Percentiles rank a stretch among this genome's conserved stretches.
Evolutionary conservation across 257 asterid species (phyloP).

Genomic region (Forsythia viridissima): DNA sequence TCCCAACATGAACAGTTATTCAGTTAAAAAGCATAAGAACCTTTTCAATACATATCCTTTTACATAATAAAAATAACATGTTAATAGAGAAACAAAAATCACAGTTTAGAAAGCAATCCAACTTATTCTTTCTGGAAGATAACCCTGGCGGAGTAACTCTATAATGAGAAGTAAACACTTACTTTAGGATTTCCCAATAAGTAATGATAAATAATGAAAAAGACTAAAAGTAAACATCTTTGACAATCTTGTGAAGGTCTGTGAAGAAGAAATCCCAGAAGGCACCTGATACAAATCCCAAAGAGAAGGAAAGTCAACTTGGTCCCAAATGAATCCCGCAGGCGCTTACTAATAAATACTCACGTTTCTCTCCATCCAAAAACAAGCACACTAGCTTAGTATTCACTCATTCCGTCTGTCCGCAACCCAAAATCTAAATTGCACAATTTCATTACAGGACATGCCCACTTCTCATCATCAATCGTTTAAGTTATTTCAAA

Average conservation of each 20-base stretch:
- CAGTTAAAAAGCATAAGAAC: background rate
- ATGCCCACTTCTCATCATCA: conserved; percentile 4
- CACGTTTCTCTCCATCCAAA: background rate
- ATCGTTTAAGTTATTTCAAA: background rate
- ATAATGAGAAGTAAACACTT: no score
- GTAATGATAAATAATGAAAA: background rate
- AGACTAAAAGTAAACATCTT: background rate
- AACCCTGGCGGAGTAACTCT: no score
- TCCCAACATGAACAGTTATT: background rate
- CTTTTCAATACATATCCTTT: background rate
- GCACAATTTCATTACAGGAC: background rate
- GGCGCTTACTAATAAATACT: background rate
- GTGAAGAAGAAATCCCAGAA: background rate
- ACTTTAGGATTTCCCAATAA: background rate
- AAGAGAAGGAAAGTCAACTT: background rate
- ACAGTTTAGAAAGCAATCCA: background rate
- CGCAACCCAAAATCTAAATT: background rate
- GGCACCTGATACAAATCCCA: background rate
- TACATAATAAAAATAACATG: background rate
- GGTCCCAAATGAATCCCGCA: background rate
- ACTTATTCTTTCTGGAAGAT: no score
- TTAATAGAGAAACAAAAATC: background rate
- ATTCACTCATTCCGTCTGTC: background rate
- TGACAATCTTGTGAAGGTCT: background rate
- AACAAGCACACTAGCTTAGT: background rate